phyloP scores from a whole-genome alignment of 176 grass and related monocot genomes.

The Eleusine coracana region DNA sequence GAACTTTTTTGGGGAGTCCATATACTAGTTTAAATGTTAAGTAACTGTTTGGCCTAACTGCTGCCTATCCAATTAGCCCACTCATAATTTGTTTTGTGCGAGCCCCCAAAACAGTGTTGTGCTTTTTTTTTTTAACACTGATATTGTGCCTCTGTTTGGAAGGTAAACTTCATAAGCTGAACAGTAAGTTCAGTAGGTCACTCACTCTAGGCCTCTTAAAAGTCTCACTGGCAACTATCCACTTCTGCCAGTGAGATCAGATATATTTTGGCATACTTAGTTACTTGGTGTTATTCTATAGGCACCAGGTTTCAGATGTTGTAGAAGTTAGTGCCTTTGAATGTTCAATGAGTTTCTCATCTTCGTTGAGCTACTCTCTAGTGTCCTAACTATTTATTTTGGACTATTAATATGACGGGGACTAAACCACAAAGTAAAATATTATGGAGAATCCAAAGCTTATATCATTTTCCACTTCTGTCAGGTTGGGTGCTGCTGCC shows the following conservation, averaged over 20 bases:
- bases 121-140: neutral
- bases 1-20: neutral
- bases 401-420: neutral
- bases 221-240: neutral
- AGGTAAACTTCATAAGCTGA: slow-evolving; percentile 8
- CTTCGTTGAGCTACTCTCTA: slow-evolving; percentile 4
- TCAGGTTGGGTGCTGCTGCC: slow-evolving; percentile 62
- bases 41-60: neutral
- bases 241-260: slow-evolving; percentile 16
- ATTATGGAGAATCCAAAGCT: slow-evolving; percentile 8
- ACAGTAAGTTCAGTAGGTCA: neutral
- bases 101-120: neutral
- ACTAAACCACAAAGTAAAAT: neutral
- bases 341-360: neutral
- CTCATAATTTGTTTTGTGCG: neutral
- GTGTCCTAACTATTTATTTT: neutral
- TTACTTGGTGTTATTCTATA: slow-evolving; percentile 4
- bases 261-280: slow-evolving; percentile 20
- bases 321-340: slow-evolving; percentile 5
- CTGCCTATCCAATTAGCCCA: neutral
- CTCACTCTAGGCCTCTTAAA: neutral
- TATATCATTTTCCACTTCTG: slow-evolving; percentile 43
- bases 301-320: slow-evolving; percentile 8
- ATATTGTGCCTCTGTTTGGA: neutral
- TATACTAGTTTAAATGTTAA: neutral